These are phyloP conservation scores for Euptelea pleiosperma DNA, from an alignment of 164 flowering plant species.

Conservation along the genomic window DNA sequence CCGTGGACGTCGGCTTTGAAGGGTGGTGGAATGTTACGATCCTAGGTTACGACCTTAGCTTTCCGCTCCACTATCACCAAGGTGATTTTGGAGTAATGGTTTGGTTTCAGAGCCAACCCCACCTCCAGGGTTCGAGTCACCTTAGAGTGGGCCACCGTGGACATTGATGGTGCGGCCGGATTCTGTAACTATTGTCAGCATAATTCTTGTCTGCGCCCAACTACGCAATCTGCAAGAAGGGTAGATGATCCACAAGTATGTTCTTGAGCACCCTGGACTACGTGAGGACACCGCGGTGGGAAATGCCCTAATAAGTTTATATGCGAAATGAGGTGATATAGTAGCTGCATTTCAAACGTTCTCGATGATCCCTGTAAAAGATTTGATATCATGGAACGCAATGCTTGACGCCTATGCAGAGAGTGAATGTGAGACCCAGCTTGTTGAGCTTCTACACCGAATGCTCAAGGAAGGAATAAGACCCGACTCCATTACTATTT, in stretches of 20 bases:
- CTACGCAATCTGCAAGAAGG: constrained; percentile 37
- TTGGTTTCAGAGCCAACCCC: no score
- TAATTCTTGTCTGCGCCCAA: constrained; percentile 67
- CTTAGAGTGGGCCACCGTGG: no score
- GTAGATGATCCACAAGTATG: constrained; percentile 55
- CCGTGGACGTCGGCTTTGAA: no score
- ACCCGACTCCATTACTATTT: constrained; percentile 66
- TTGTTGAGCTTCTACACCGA: constrained; percentile 31
- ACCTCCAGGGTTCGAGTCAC: no score
- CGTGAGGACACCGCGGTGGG: constrained; percentile 42
- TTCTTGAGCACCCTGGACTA: constrained; percentile 36
- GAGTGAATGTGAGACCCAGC: constrained; percentile 19
- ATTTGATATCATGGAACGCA: constrained; percentile 81
- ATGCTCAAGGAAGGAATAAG: constrained; percentile 50
- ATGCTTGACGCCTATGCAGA: constrained; percentile 60
- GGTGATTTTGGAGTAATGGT: no score
- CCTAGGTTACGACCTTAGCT: no score
- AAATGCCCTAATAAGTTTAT: constrained; percentile 68
- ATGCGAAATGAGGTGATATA: constrained; percentile 48
- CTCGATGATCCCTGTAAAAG: constrained; percentile 36
- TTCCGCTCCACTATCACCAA: no score
- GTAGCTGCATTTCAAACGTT: constrained; percentile 49
- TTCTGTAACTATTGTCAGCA: constrained; percentile 52
- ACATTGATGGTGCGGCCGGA: constrained; percentile 34
- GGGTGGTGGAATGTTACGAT: no score